Base-by-base conservation (phyloP, 2,329 filamentous ascomycete genomes). In the Alternaria gaisen region DNA sequence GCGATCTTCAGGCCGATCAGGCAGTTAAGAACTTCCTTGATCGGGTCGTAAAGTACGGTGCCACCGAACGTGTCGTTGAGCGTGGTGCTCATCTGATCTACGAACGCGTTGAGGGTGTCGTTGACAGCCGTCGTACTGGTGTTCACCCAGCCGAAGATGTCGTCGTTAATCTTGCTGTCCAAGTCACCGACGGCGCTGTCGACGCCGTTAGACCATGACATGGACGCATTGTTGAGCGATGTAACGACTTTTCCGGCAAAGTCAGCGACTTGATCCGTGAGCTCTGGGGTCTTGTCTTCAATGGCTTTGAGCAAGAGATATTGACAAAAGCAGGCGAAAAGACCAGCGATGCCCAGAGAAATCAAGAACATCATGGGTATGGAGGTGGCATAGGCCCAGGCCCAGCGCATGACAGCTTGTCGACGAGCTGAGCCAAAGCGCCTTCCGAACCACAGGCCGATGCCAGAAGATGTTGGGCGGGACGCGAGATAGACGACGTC, bases 401-500 rank as follows among this genome's bases (percentile, higher is more conserved):
- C 87, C 93, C 94, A 97, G 63, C 94, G 88, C 10, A 89, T 85
- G 42, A 97, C 84, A 46, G 91, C 86, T 77, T 93, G 90, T 53
- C 87, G 85, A 68, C 90, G 85, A 72, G 79, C 80, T 80, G 78
- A 86, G 54, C 86, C 86, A 79, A 94, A 88, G 59, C 83, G 85
- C 53, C 85, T 85, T 7, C 91, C 87, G 20, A 91, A 69, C 79
- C 86, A 90, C 75, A 97, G 86, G 41, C 94, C 94, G 28, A 86
- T 81, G 2, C 85, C 84, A 1, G 92, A 87, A 1, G 93, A 92
- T 69, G 90, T 88, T 1, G 94, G 93, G 22, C 93, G 88, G 34
- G 92, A 94, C 32, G 90, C 88, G 67, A 97, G 91, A 80, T 97
- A 97, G 42, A 97, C 87, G 36, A 94, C 88, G 75, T 98, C 94